Evolutionary conservation across 164 flowering plant genomes (phyloP).

Genomic region (Piper betle): DNA sequence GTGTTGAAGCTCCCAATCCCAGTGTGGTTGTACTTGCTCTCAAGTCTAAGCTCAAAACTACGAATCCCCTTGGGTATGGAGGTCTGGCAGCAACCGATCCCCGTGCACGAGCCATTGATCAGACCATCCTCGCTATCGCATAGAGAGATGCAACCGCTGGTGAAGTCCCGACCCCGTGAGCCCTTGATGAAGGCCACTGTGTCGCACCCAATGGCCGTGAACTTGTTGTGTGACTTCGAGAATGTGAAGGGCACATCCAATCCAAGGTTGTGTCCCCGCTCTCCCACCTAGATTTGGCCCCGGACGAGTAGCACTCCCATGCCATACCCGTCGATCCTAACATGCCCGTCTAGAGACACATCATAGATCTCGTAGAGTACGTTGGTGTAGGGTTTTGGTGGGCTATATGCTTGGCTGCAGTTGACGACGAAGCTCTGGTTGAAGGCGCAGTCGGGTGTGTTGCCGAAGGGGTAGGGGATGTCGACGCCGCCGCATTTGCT

Average conservation of each 20-base stretch:
- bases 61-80: background rate
- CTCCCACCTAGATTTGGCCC: no score
- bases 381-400: background rate
- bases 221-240: slow-evolving; percentile 1
- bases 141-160: background rate
- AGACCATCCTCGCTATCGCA: background rate
- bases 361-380: background rate
- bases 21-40: slow-evolving; percentile 1
- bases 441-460: background rate
- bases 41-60: background rate
- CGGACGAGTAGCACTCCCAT: background rate
- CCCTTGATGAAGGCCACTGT: background rate
- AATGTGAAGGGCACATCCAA: no score
- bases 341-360: background rate
- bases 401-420: background rate
- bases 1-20: background rate
- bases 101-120: background rate
- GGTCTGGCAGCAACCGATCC: slow-evolving; percentile 5
- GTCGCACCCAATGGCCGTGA: slow-evolving; percentile 8
- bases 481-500: background rate
- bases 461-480: slow-evolving; percentile 1
- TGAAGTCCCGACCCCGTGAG: background rate
- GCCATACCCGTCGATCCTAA: background rate
- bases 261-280: no score
- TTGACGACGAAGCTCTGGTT: background rate